Percentiles rank a stretch among this genome's conserved stretches.
Conservation (phyloP, 2,329 filamentous ascomycete species). For the Fusarium sp. region DNA sequence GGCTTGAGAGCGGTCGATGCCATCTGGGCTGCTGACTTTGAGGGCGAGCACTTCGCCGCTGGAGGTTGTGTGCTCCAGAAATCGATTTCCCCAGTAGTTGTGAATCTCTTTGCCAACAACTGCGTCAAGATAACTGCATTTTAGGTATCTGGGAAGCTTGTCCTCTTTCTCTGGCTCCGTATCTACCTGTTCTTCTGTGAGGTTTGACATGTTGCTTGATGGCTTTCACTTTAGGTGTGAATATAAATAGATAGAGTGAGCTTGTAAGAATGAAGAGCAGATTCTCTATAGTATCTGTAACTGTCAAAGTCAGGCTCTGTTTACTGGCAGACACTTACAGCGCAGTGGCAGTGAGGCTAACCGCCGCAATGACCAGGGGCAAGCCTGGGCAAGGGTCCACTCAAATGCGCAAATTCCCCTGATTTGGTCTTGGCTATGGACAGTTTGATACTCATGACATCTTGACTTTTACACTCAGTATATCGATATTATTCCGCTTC, state of each 20-base stretch:
- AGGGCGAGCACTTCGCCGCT: fast-evolving
- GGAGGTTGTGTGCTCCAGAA: background rate
- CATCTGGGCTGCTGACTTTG: background rate
- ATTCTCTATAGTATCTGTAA: no score
- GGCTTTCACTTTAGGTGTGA: background rate
- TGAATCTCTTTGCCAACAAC: background rate
- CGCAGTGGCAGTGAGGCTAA: no score
- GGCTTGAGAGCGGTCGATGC: conserved; percentile 1
- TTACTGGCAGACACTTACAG: no score
- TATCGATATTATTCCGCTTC: no score
- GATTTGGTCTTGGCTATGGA: no score
- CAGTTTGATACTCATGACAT: background rate
- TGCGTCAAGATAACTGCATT: background rate
- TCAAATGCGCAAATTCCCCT: no score
- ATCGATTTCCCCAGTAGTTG: conserved; percentile 4
- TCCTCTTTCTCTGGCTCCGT: background rate
- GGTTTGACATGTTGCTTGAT: background rate
- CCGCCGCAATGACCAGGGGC: no score
- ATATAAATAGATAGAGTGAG: background rate
- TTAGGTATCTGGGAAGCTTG: background rate
- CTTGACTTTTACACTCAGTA: background rate
- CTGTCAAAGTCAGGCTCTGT: no score
- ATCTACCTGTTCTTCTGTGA: background rate
- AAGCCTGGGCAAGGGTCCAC: no score
- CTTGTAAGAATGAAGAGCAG: background rate